These are phyloP conservation scores for Jasminum sambac DNA, from an alignment of 257 asterid species.

Conservation along the genomic window DNA sequence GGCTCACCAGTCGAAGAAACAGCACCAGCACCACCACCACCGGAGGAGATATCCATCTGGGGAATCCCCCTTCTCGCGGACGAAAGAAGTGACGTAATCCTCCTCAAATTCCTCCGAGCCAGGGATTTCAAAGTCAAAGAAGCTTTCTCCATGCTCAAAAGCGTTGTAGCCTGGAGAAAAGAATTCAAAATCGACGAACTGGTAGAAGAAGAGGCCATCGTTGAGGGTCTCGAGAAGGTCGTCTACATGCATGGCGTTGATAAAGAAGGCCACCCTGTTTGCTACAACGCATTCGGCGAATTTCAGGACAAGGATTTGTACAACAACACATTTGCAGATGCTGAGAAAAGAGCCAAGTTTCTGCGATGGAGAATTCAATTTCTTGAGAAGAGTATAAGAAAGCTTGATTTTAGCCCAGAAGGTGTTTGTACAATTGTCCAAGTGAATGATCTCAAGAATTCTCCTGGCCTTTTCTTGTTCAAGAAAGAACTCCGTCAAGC, in stretches of 20 bases:
- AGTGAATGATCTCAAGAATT: slow-evolving; percentile 48
- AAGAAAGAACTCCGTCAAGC: slow-evolving; percentile 52
- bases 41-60: slow-evolving; percentile 53
- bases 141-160: slow-evolving; percentile 47
- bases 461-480: slow-evolving; percentile 45
- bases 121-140: slow-evolving; percentile 53
- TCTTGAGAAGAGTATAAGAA: slow-evolving; percentile 47
- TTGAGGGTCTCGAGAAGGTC: slow-evolving; percentile 44
- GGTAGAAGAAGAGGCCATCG: slow-evolving; percentile 34
- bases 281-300: slow-evolving; percentile 48
- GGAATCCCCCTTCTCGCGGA: slow-evolving; percentile 47
- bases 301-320: slow-evolving; percentile 48
- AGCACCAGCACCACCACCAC: slow-evolving; percentile 23
- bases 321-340: slow-evolving; percentile 44
- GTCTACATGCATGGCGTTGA: slow-evolving; percentile 46
- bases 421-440: slow-evolving; percentile 47
- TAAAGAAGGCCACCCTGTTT: slow-evolving; percentile 48
- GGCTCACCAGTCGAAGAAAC: slow-evolving; percentile 2
- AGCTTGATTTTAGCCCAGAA: slow-evolving; percentile 48
- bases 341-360: slow-evolving; percentile 36
- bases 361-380: slow-evolving; percentile 49
- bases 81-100: slow-evolving; percentile 43
- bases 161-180: slow-evolving; percentile 46
- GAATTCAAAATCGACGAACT: slow-evolving; percentile 41
- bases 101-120: slow-evolving; percentile 52